Evolutionary conservation across 768 basidiomycete species (phyloP), one percentile per base, ranked within the genome.

Genomic region (Russula virescens): DNA sequence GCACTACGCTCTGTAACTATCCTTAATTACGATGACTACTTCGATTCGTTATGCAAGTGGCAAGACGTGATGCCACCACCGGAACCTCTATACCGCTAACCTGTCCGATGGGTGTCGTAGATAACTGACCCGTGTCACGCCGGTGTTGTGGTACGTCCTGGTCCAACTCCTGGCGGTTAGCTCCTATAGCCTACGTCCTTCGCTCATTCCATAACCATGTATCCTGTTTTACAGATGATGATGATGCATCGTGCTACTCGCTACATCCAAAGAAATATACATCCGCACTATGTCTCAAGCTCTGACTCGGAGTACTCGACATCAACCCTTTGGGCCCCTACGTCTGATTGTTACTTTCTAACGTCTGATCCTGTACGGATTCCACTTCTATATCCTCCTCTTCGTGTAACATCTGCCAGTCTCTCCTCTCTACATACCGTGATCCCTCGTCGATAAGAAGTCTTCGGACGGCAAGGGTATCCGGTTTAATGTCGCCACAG

Each of bases 401-500:
- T 6, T 58, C 50, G 13, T 23, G 16, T n/a, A 55, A 23, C 19
- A 60, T 38, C 25, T 60, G 5, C 63, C 63, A 55, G 16, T 53
- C 58, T 34, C 31, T 64, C 26, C 6, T 45, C 16, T 64, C 58
- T 18, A 64, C 47, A 46, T 4, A 9, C 14, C 53, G 47, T 21
- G 1, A n/a, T 2, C 58, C 63, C 18, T 64, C 63, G n/a, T 64
- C 63, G 18, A 35, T 38, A 14, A 64, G 38, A 16, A 64, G 63
- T 31, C 47, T 50, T 21, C 63, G 40, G 38, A 64, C n/a, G 13
- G 53, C 53, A 35, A 23, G 52, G 9, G 58, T 64, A 25, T 64
- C 26, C 14, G 63, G 63, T 10, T 64, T 64, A 40, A 64, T 43
- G n/a, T 64, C 19, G n/a, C 63, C 63, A 42, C 53, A 50, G 35